Evolutionary conservation across 2,329 filamentous ascomycete species (phyloP).

Genomic region (Penicillium sp.): DNA sequence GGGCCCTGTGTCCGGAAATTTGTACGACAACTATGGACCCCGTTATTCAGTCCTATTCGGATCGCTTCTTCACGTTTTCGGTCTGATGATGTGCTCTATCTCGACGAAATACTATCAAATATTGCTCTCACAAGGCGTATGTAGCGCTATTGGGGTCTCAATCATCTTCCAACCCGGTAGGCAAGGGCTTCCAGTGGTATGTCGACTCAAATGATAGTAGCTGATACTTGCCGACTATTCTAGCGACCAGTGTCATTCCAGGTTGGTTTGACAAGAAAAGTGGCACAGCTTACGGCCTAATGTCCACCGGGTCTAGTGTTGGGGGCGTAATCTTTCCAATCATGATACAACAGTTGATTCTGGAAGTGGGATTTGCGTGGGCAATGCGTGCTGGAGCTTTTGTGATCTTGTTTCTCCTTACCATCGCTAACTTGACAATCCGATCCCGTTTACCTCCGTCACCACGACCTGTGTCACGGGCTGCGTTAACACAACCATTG

Average conservation of each 20-base stretch:
- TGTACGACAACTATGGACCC: conserved; percentile 64
- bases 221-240: neutral
- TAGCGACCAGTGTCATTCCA: conserved; percentile 21
- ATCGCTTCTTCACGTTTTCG: conserved; percentile 51
- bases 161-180: conserved; percentile 48
- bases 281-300: conserved; percentile 54
- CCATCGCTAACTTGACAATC: conserved; percentile 55
- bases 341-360: conserved; percentile 58
- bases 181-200: neutral
- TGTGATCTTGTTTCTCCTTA: conserved; percentile 58
- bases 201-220: neutral
- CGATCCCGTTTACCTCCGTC: conserved; percentile 43
- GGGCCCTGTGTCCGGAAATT: conserved; percentile 60
- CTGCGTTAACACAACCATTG: neutral
- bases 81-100: conserved; percentile 58
- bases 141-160: conserved; percentile 52
- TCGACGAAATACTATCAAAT: conserved; percentile 57
- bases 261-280: conserved; percentile 55
- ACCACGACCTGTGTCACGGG: conserved; percentile 20
- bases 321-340: conserved; percentile 62
- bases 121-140: conserved; percentile 55
- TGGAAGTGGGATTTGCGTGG: conserved; percentile 55
- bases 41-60: conserved; percentile 52
- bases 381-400: conserved; percentile 58
- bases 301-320: conserved; percentile 53